Conservation (phyloP, 176 grass and related monocot genomes). For the Poa annua region DNA sequence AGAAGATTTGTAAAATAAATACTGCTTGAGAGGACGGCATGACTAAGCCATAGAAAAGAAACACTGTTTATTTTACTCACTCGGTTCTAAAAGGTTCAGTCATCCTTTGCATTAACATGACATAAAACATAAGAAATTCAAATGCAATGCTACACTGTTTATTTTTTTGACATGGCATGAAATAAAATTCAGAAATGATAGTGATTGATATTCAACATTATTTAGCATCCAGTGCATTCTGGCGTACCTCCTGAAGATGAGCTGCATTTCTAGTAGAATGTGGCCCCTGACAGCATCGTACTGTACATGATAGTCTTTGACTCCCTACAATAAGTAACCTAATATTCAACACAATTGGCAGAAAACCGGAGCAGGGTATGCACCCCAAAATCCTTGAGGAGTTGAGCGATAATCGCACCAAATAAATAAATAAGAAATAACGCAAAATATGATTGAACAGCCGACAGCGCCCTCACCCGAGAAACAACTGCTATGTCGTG, state of each 20-base stretch:
- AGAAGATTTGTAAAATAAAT: slow-evolving; percentile 12
- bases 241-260: slow-evolving; percentile 39
- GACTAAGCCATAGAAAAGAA: slow-evolving; percentile 2
- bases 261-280: slow-evolving; percentile 10
- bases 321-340: slow-evolving; percentile 22
- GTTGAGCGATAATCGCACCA: background rate
- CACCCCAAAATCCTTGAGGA: slow-evolving; percentile 5
- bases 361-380: background rate
- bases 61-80: slow-evolving; percentile 19
- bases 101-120: slow-evolving; percentile 7
- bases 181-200: background rate
- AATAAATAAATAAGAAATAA: background rate
- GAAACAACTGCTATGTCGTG: slow-evolving; percentile 8
- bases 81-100: background rate
- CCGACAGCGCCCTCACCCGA: slow-evolving; percentile 20
- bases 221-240: background rate
- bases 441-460: background rate
- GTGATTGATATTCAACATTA: background rate
- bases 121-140: background rate
- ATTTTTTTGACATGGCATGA: background rate
- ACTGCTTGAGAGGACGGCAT: slow-evolving; percentile 10
- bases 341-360: slow-evolving; percentile 2
- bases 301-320: background rate
- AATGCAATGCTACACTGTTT: background rate
- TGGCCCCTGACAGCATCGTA: slow-evolving; percentile 23